These are phyloP conservation scores for Juglanconis oblonga DNA, from an alignment of 2,329 filamentous ascomycete species.

Conservation along the genomic window DNA sequence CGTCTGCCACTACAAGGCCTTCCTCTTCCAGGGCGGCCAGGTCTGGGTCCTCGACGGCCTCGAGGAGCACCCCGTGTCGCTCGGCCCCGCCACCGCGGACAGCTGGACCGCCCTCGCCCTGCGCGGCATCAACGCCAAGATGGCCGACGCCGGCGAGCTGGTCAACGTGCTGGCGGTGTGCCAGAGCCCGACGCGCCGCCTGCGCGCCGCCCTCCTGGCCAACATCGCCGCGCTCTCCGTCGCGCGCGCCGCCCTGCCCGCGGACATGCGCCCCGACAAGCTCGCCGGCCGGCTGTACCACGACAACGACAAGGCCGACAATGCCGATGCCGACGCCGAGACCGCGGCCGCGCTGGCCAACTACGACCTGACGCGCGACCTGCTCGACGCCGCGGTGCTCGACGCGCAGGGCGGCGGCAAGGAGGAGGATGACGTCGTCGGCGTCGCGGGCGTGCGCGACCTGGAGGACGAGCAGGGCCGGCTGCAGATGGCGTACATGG, in stretches of 20 bases:
- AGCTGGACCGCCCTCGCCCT: constrained; percentile 69
- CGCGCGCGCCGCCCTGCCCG: constrained; percentile 36
- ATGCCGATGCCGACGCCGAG: background rate
- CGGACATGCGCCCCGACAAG: background rate
- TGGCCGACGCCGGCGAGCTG: constrained; percentile 63
- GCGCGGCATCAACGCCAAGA: constrained; percentile 62
- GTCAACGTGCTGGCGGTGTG: constrained; percentile 78
- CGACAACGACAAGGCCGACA: background rate
- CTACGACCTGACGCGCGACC: constrained; percentile 2
- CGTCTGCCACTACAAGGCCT: constrained; percentile 85
- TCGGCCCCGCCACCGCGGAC: constrained; percentile 51
- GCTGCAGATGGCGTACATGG: constrained; percentile 43
- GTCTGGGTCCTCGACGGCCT: constrained; percentile 91
- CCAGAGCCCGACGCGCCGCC: constrained; percentile 55
- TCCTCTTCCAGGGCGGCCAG: constrained; percentile 66
- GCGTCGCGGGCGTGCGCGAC: constrained; percentile 26
- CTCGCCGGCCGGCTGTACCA: background rate
- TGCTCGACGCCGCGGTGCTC: background rate
- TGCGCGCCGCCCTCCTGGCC: constrained; percentile 44
- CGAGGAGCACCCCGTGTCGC: constrained; percentile 64
- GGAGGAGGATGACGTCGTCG: constrained; percentile 30
- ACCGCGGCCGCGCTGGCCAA: constrained; percentile 4
- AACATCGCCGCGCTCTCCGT: constrained; percentile 29
- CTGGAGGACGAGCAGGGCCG: constrained; percentile 39
- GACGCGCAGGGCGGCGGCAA: background rate